These are phyloP conservation scores for Apiotrichum domesticum DNA, from an alignment of 1,284 basidiomycete genomes.

Conservation along the genomic window DNA sequence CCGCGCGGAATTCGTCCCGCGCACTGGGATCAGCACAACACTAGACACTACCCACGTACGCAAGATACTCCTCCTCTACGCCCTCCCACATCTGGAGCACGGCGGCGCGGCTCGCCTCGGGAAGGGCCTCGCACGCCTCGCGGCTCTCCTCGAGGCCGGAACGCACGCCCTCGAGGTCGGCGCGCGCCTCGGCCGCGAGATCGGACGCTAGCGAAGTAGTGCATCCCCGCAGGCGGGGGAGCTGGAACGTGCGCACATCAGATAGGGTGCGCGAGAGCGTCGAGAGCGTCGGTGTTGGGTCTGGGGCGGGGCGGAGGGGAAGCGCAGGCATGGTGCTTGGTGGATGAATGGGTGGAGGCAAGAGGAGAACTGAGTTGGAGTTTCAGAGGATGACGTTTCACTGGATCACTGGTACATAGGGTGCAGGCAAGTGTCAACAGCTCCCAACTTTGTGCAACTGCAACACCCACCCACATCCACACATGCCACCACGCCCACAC, in stretches of 20 bases:
- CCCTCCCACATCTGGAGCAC: conserved; percentile 49
- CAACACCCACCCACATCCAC: no score
- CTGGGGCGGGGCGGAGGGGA: neutral
- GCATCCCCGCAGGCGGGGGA: conserved; percentile 65
- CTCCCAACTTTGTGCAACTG: no score
- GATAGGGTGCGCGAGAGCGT: conserved; percentile 55
- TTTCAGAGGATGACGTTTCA: neutral
- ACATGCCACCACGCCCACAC: neutral
- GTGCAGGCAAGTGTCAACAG: neutral
- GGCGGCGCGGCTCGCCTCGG: conserved; percentile 44
- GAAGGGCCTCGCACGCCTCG: conserved; percentile 12
- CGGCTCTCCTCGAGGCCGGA: conserved; percentile 3
- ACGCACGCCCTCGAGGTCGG: conserved; percentile 61
- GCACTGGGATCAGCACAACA: neutral
- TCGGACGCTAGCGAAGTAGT: conserved; percentile 66
- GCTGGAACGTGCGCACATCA: conserved; percentile 63
- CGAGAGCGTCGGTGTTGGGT: conserved; percentile 9
- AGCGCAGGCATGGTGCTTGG: neutral
- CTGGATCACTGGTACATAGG: no score
- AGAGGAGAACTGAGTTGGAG: neutral
- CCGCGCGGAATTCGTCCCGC: conserved; percentile 24
- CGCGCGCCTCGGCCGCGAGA: conserved; percentile 64
- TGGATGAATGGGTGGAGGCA: no score
- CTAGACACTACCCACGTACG: conserved; percentile 13
- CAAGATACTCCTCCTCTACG: conserved; percentile 16